Evolutionary conservation across 192 early-diverging fungal genomes (phyloP).

Genomic region (Chytriomyces confervae): DNA sequence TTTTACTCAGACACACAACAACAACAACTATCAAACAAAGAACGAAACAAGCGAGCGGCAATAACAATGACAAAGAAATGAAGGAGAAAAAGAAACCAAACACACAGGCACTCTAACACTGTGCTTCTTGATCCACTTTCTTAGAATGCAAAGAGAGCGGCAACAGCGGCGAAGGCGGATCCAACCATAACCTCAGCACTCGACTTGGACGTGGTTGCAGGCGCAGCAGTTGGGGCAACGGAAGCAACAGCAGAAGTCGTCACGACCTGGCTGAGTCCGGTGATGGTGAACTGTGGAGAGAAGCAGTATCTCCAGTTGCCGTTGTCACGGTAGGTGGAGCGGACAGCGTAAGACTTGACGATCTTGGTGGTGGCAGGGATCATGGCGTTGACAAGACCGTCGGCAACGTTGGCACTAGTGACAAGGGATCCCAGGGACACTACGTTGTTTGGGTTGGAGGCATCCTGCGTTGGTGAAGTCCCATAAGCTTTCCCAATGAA

Average conservation of each 20-base stretch:
- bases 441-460: conserved; percentile 25
- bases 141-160: neutral
- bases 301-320: neutral
- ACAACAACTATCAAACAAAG: too few relatives aligned
- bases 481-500: neutral
- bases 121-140: too few relatives aligned
- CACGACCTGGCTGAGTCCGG: neutral
- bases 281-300: neutral
- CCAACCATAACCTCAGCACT: neutral
- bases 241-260: neutral
- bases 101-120: too few relatives aligned
- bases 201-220: neutral
- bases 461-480: neutral
- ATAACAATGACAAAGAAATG: too few relatives aligned
- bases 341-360: neutral
- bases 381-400: neutral
- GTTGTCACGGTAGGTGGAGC: neutral
- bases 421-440: neutral
- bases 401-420: neutral
- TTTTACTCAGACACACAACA: too few relatives aligned
- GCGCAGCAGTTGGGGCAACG: neutral
- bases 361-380: neutral
- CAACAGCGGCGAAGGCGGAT: neutral
- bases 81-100: too few relatives aligned
- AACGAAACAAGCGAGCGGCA: too few relatives aligned